A percentile compares a stretch with the other conserved stretches of the same genome.
Conservation (phyloP, 805 yeast species). For the Ogataea haglerorum region DNA sequence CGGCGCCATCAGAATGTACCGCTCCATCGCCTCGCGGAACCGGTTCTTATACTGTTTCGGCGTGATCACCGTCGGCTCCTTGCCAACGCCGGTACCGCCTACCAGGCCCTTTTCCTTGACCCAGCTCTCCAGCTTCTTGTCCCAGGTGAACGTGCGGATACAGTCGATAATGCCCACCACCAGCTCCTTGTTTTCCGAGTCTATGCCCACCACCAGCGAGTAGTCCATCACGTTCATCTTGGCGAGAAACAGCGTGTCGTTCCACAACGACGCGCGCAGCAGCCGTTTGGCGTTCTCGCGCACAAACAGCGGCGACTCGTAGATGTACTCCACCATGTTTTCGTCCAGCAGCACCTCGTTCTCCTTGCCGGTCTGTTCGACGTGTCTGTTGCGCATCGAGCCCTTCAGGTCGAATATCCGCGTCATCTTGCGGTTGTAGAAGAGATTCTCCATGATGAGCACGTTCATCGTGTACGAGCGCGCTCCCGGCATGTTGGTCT, state of each 20-base stretch:
- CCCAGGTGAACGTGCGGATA: constrained; percentile 97
- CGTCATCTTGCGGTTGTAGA: constrained; percentile 75
- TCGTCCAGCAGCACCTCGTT: constrained; percentile 94
- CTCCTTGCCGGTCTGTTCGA: constrained; percentile 91
- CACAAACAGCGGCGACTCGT: constrained; percentile 92
- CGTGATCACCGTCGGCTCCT: constrained; percentile 95
- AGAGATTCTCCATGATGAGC: constrained; percentile 91
- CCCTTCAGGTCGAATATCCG: constrained; percentile 95
- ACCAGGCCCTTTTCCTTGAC: constrained; percentile 93
- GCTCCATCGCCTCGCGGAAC: constrained; percentile 96
- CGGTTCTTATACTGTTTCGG: constrained; percentile 94
- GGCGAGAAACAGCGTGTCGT: constrained; percentile 88
- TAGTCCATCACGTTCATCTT: constrained; percentile 99
- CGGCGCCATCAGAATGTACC: constrained; percentile 92
- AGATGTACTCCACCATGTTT: constrained; percentile 96
- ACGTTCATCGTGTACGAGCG: constrained; percentile 83
- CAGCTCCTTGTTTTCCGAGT: constrained; percentile 59
- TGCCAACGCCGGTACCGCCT: constrained; percentile 72
- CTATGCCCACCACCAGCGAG: constrained; percentile 91
- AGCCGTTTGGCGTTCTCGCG: constrained; percentile 86
- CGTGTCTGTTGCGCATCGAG: constrained; percentile 96
- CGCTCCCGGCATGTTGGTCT: constrained; percentile 65
- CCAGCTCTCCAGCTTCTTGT: constrained; percentile 96
- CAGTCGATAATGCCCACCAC: constrained; percentile 95
- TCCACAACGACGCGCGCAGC: constrained; percentile 85